Conservation (phyloP, 2,329 filamentous ascomycete genomes). For the Venturia pyrina region DNA sequence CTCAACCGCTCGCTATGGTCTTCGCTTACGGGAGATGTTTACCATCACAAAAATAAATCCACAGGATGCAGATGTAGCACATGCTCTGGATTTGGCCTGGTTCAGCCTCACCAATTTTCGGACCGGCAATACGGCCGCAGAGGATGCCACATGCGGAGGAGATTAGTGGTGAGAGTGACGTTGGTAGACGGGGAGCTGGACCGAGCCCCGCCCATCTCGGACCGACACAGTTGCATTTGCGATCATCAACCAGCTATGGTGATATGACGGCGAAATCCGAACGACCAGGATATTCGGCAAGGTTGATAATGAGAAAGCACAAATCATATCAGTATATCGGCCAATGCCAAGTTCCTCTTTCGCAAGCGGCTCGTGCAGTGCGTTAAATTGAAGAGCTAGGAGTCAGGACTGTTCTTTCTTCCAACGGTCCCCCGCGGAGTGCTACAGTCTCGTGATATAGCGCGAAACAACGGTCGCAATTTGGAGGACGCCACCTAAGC, state of each 20-base stretch:
- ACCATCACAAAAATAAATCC: neutral
- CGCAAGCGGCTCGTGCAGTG: neutral
- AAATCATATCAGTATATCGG: neutral
- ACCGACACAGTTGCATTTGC: neutral
- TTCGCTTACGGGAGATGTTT: neutral
- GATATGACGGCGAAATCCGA: neutral
- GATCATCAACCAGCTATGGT: neutral
- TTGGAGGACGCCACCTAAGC: neutral
- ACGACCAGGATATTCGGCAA: neutral
- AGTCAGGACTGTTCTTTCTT: neutral
- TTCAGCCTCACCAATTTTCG: neutral
- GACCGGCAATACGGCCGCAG: neutral
- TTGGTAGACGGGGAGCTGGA: neutral
- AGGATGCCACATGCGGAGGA: neutral
- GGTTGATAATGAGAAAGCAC: neutral
- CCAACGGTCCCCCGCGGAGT: neutral
- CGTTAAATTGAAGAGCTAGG: neutral
- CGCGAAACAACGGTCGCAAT: neutral
- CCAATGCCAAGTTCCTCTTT: neutral
- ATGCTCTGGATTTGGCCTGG: neutral
- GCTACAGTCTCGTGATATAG: neutral
- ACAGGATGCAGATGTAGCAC: neutral
- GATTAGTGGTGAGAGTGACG: neutral
- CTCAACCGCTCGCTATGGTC: neutral
- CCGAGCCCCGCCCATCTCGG: neutral